Evolutionary conservation across 805 yeast genomes (phyloP), one percentile per base, ranked within the genome.

Genomic region (Candida sithepensis): DNA sequence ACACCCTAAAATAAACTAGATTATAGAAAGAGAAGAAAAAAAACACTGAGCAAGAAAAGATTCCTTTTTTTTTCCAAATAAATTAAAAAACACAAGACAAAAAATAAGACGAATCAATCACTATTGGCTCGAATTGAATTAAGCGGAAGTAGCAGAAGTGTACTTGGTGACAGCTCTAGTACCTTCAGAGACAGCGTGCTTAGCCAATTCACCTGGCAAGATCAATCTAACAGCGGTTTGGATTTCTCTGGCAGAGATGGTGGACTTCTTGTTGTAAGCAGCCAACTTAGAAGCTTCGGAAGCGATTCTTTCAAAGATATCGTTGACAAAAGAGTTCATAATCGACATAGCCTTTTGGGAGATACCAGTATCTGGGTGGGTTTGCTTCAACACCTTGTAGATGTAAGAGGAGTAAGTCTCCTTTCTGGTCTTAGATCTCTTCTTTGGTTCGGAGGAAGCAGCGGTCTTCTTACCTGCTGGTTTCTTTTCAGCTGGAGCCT

Each of bases 301-400:
- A 63, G 97, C 97, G 66, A 92, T 87, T 81, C 98, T 91, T 81
- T 91, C 97, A 69, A 91, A 92, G 70, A 91, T 89, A 75, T 92
- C 97, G 77, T 90, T 91, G 62, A 92, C 97, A 63, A 92, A 92
- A 41, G 97, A 92, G 87, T 92, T 92, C 94, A 92, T 85, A 73
- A 92, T 92, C 58, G 96, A 89, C 96, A 92, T 92, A 57, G 98
- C 96, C 72, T 89, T 88, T 77, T 90, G 96, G 64, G 98, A 91
- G 70, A 92, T 92, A 88, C 97, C 98, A 55, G 98, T 92, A 73
- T 92, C 97, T 74, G 97, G 98, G 77, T 92, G 98, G 55, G 97
- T 91, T 82, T 92, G 97, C 77, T 91, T 91, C 72, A 92, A 85
- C 61, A 91, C 97, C 77, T 92, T 92, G 94, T 91, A 92, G 71